Percentiles rank a stretch among this genome's conserved stretches.
Conservation (phyloP, 805 yeast species). For the Yamadazyma akitaensis region DNA sequence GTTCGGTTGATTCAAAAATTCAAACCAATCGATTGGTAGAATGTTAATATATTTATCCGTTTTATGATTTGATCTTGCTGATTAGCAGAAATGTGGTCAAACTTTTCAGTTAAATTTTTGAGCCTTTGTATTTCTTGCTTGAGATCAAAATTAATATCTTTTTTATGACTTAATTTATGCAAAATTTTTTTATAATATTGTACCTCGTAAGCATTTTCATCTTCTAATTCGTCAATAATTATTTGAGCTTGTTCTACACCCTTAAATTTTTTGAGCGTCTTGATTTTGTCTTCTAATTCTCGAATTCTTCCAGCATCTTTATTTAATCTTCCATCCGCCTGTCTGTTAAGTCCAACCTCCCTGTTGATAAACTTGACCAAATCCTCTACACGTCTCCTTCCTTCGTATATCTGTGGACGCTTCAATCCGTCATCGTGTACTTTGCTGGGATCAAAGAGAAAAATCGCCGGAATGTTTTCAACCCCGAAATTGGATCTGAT, state of each 20-base stretch:
- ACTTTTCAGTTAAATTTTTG: not conserved
- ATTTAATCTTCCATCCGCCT: slow-evolving; percentile 30
- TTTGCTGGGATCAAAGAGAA: slow-evolving; percentile 39
- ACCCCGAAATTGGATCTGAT: slow-evolving; percentile 42
- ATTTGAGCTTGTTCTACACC: not conserved
- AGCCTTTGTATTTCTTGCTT: slow-evolving; percentile 1
- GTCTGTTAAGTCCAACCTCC: slow-evolving; percentile 25
- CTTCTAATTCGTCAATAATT: not conserved
- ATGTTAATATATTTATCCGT: slow-evolving; percentile 2
- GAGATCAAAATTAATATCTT: slow-evolving; percentile 3
- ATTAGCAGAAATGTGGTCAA: not conserved
- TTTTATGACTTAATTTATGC: slow-evolving; percentile 2
- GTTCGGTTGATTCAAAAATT: slow-evolving; percentile 59
- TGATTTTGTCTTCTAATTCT: not conserved
- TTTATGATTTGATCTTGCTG: slow-evolving; percentile 4
- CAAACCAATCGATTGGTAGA: slow-evolving; percentile 8
- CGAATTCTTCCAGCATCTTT: slow-evolving; percentile 30
- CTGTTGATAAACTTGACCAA: slow-evolving; percentile 28
- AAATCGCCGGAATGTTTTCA: slow-evolving; percentile 51
- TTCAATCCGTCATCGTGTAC: slow-evolving; percentile 12
- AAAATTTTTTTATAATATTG: slow-evolving; percentile 4
- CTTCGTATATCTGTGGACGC: slow-evolving; percentile 26
- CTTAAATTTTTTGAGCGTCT: not conserved
- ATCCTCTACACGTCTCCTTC: slow-evolving; percentile 18
- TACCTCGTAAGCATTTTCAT: not conserved